Base-by-base conservation (phyloP, 1,139 yeast species). In the Lodderomyces jiufengensis region DNA sequence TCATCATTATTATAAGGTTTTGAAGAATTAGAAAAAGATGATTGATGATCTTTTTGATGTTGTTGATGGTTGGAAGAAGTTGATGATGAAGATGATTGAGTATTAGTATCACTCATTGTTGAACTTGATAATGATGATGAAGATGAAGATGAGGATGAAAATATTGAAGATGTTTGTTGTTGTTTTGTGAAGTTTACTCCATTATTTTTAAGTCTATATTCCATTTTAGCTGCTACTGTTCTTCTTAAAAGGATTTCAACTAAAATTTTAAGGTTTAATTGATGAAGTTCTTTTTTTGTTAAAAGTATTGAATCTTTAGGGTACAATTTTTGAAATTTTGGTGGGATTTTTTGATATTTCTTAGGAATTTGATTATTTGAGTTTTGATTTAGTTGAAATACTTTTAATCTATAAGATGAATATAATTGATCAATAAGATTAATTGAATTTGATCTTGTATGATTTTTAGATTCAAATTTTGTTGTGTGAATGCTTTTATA, bases 191-290 rank as follows among this genome's bases (percentile, higher is more conserved):
- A 10, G 4, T 13, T 27, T 22, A 18, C 3, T 21, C 35, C 34
- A 20, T 26, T 29, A 3, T 11, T 27, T 23, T 45, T 48, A 34
- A 66, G 51, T 30, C 76, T 46, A 43, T 59, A 70, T 2, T 53
- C 65, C 12, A 70, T 55, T 48, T 70, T 70, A 3, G 73, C 75
- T 28, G 73, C 69, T 43, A 69, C 48, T 1, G 73, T 70, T 40
- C 73, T 50, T 37, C 75, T 54, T 12, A 70, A 39, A 29, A 70
- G 53, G 1, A 66, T 47, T 36, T 70, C 75, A 30, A 67, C 53
- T 12, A 65, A 48, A 1, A 70, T 37, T 34, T 57, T 59, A 32
- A 53, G 55, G 39, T 67, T 61, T 38, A 67, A 49, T 14, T 48
- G 48, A 15, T 58, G 57, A 16, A 59, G 49, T 30, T 66, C 70